phyloP scores from a whole-genome alignment of 306 rosid genomes.

The Canavalia ensiformis region DNA sequence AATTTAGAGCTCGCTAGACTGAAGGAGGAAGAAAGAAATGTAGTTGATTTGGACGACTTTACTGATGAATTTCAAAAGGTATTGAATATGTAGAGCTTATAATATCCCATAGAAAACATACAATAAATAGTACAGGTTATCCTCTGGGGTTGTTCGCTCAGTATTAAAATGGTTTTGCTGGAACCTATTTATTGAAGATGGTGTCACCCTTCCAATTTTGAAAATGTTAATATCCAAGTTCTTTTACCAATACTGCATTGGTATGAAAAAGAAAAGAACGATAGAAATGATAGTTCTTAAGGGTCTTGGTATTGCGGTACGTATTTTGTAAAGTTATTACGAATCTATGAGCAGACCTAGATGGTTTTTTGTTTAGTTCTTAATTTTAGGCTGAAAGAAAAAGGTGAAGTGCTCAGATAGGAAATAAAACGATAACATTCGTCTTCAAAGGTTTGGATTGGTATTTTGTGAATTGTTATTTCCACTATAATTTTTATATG shows the following conservation, averaged over 20 bases:
- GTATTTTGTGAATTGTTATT: too few species aligned
- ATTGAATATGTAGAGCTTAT: conserved; percentile 63
- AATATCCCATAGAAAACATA: background rate
- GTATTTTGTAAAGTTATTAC: background rate
- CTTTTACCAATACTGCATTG: background rate
- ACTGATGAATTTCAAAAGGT: conserved; percentile 60
- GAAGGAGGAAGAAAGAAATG: conserved; percentile 45
- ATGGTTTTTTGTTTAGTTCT: too few species aligned
- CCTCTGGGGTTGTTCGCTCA: background rate
- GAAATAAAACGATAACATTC: too few species aligned
- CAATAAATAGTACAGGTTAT: background rate
- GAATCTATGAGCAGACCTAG: background rate
- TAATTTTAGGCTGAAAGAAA: too few species aligned
- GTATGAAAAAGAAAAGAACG: background rate
- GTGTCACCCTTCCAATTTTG: background rate
- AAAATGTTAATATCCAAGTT: background rate
- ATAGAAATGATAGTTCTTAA: background rate
- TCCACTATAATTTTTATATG: too few species aligned
- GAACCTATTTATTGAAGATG: background rate
- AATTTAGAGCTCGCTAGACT: conserved; percentile 60
- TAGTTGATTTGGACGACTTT: conserved; percentile 67
- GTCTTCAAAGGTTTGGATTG: too few species aligned
- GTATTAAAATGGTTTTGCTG: conserved; percentile 7
- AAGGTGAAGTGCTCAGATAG: too few species aligned
- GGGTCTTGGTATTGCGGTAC: background rate